Conservation (phyloP, 2,329 filamentous ascomycete species). For the Claviceps fusiformis region DNA sequence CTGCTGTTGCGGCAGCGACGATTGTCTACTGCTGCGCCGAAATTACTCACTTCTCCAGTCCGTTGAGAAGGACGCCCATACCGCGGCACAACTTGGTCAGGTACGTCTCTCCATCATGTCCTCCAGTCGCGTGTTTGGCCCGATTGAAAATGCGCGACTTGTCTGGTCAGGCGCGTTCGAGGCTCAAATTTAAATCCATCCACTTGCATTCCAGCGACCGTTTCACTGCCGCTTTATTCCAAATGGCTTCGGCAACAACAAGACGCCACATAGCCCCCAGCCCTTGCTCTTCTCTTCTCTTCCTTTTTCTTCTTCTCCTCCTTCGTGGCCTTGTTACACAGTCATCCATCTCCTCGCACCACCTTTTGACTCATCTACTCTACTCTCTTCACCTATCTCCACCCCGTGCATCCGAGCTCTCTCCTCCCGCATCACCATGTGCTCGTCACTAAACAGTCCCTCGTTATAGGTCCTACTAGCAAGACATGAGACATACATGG, state of each 20-base stretch:
- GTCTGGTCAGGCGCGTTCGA: not conserved
- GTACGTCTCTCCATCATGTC: conserved; percentile 39
- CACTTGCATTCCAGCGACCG: conserved; percentile 4
- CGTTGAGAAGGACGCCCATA: conserved; percentile 77
- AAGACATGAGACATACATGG: conserved; percentile 89
- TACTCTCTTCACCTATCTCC: not conserved
- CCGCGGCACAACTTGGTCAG: conserved; percentile 80
- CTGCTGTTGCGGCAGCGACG: conserved; percentile 76
- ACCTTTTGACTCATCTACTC: not conserved
- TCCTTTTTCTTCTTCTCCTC: too few species aligned
- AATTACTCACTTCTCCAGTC: conserved; percentile 66
- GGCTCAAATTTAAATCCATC: not conserved
- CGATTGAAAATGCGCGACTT: not conserved
- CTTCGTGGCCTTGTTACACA: not conserved
- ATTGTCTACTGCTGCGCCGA: conserved; percentile 70
- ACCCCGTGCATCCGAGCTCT: not conserved
- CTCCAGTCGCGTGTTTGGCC: not conserved
- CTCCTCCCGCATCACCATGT: conserved; percentile 4
- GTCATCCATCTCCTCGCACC: not conserved
- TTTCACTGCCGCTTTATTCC: not conserved
- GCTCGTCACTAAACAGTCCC: conserved; percentile 54
- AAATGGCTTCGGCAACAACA: not conserved
- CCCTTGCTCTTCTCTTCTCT: not conserved
- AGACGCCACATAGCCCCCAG: not conserved
- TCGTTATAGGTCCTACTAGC: conserved; percentile 69